Evolutionary conservation across 176 grass and related monocot genomes (phyloP), one percentile per base, ranked within the genome.

Genomic region (Rhynchospora tenuis): DNA sequence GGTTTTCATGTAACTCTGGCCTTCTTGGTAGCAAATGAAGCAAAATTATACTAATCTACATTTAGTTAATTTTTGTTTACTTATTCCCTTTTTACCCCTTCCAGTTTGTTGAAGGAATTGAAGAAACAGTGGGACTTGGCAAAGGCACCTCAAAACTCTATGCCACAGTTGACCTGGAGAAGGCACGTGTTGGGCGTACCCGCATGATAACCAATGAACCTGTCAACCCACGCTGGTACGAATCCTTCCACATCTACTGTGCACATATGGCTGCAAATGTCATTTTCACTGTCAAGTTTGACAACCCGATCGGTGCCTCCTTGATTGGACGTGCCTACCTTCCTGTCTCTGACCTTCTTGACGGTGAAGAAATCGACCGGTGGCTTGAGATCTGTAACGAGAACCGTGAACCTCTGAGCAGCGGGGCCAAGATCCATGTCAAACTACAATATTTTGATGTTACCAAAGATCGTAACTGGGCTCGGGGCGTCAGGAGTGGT

Each of bases 241-340:
- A 99, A 82, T 83, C 80, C 9, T 99, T 99, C 86, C 96, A 92
- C 88, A 95, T 99, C 58, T 95, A 99, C 87, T 99, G 96, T 74
- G 96, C 96, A 0, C 93, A 99, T 85, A 89, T 87, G 91, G 91
- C 91, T 22, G 33, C 91, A 44, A 59, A 90, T 80, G 64, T 99
- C 64, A 88, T 95, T 16, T 93, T 99, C 89, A 92, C 96, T 33
- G 86, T 99, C 86, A 99, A 99, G 88, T 67, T 77, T 4, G 88
- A 90, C 73, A 87, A 92, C 52, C 45, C 93, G 47, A 85, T 99
- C 59, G 73, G 96, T 73, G 96, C 96, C 83, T 75, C 85, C 75
- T 88, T 99, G 82, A 88, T 99, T 70, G 96, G 96, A 60, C 89
- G 93, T 72, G 96, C 96, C 63, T 95, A 91, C 85, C 86, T 99